phyloP scores from a whole-genome alignment of 2,329 filamentous ascomycete genomes.

The Calonectria pteridis region DNA sequence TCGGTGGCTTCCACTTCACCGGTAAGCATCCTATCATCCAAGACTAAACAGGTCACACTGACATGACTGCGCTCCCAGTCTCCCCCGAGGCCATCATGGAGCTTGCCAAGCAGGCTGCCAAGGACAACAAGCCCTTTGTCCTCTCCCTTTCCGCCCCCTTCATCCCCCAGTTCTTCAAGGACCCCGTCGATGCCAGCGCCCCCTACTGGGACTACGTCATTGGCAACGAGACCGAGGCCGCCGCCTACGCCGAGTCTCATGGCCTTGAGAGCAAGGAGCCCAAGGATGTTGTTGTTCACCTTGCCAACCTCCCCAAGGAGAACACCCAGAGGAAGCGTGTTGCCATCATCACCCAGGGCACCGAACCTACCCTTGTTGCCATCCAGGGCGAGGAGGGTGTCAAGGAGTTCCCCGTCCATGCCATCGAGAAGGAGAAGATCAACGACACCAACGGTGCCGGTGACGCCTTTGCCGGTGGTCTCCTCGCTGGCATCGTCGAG shows the following conservation, averaged over 20 bases:
- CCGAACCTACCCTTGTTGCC: constrained; percentile 88
- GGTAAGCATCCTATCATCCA: constrained; percentile 48
- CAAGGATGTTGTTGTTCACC: constrained; percentile 84
- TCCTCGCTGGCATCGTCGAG: constrained; percentile 89
- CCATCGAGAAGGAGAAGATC: constrained; percentile 82
- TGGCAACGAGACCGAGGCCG: constrained; percentile 96
- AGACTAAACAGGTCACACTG: not conserved
- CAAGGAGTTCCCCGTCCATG: constrained; percentile 84
- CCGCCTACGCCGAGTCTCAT: constrained; percentile 87
- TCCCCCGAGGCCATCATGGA: constrained; percentile 91
- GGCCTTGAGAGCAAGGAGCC: constrained; percentile 80
- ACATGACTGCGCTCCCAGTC: constrained; percentile 60
- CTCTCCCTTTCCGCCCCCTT: constrained; percentile 96
- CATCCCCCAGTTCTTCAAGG: constrained; percentile 98
- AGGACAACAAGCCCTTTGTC: constrained; percentile 90
- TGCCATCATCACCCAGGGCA: constrained; percentile 95
- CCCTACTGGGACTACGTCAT: constrained; percentile 97
- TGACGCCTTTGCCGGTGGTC: constrained; percentile 96
- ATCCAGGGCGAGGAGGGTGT: constrained; percentile 77
- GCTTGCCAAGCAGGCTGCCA: constrained; percentile 89
- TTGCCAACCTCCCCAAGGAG: constrained; percentile 92
- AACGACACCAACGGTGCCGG: constrained; percentile 97
- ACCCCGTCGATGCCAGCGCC: constrained; percentile 85
- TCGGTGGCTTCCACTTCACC: constrained; percentile 97
- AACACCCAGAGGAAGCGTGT: constrained; percentile 86